Base-by-base conservation (phyloP, 2,329 filamentous ascomycete species). In the Chrysosporium queenslandicum region DNA sequence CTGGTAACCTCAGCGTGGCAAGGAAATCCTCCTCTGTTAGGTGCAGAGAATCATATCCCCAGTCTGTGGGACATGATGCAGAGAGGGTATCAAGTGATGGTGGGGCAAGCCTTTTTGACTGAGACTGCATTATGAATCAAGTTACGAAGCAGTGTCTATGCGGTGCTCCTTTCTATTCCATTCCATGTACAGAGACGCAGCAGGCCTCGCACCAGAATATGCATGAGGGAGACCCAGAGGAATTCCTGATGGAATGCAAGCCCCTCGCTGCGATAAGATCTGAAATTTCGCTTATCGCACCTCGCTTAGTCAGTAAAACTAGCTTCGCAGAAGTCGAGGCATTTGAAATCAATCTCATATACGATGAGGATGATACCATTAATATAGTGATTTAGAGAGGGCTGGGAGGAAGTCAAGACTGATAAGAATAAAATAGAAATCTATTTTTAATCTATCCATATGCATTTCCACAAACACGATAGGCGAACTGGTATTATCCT, bases 71-170 rank as follows among this genome's bases (percentile, higher is more conserved):
- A 21, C 54, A 39, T 30, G 23, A 21, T 21, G 66, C 60, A 52
- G 65, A 71, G 48, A 69, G 55, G 42, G 62, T 62, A 50, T 68
- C 60, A 54, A 70, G 54, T 29, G 63, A 66, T 30, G 59, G 42
- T 29, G 66, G 66, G 41, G 61, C 40, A 29, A 32, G 12, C n/a
- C 12, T 37, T 27, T 45, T 40, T 27, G 36, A 8, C 11, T 23
- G 14, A n/a, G 50, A 16, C 42, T 16, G n/a, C 40, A 45, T 51
- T 18, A 11, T 45, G 29, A 45, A 12, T 23, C 8, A 8, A 2
- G 2, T 16, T 34, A 7, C 12, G 32, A 6, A 6, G 32, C n/a
- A 29, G 14, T 18, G 23, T 2, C 2, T 32, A 18, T 46, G 27
- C 16, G 18, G 6, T 11, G n/a, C 5, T 34, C n/a, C 11, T 45